Conservation (phyloP, 345 rosid genomes). For the Streptanthus diversifolius region DNA sequence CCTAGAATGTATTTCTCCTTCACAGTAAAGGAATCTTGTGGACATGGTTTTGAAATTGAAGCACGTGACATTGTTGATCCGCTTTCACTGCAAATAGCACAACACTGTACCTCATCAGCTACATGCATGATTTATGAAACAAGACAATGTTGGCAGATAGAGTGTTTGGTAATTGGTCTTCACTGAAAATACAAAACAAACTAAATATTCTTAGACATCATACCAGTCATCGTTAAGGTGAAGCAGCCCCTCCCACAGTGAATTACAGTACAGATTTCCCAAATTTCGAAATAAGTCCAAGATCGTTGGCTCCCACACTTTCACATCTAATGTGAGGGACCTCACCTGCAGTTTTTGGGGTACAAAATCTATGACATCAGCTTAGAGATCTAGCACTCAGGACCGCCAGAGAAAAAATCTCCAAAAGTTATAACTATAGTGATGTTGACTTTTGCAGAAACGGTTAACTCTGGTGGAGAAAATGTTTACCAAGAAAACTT, state of each 20-base stretch:
- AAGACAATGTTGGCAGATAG: not conserved
- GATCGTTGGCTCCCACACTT: constrained; percentile 87
- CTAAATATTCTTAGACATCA: constrained; percentile 18
- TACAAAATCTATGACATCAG: constrained; percentile 13
- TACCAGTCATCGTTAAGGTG: constrained; percentile 49
- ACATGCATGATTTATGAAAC: constrained; percentile 16
- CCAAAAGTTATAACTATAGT: constrained; percentile 1
- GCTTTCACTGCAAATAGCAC: constrained; percentile 46
- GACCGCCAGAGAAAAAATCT: not conserved
- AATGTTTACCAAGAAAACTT: not conserved
- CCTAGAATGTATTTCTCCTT: constrained; percentile 80
- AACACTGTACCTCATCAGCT: constrained; percentile 10
- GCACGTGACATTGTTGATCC: constrained; percentile 24
- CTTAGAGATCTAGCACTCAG: constrained; percentile 1
- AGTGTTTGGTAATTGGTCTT: not conserved
- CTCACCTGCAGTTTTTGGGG: constrained; percentile 60
- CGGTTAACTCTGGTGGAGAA: not conserved
- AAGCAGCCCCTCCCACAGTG: constrained; percentile 81
- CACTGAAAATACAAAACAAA: not conserved
- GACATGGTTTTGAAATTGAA: constrained; percentile 61
- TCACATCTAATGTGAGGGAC: constrained; percentile 80
- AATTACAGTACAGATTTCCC: constrained; percentile 83
- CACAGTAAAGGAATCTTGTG: constrained; percentile 44
- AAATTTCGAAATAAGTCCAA: constrained; percentile 63
- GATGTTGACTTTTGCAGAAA: constrained; percentile 16